Evolutionary conservation across 352 stramenopile genomes (phyloP), one percentile per base, ranked within the genome.

Genomic region (Phytopythium cucurbitacearum): DNA sequence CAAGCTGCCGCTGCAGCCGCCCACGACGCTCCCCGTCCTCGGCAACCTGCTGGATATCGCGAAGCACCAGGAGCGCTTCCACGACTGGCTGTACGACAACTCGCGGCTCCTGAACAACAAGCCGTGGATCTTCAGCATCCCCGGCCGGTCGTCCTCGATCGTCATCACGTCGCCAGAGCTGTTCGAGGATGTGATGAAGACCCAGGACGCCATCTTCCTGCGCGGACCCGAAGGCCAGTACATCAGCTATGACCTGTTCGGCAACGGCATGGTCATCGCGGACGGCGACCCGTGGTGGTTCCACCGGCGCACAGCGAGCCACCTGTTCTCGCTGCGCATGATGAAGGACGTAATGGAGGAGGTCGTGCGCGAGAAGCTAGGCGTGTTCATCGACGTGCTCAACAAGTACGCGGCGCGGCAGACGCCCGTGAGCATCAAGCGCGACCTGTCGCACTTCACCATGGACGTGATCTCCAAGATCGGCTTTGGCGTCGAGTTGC

Each of bases 11-110:
- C 21, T 28, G 3, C 47, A 57, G 54, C 65, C 54, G 8, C 47
- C 59, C 10, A 62, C 59, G 21, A 73, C 61, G 5, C 54, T 81
- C 34, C 67, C 64, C 0, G 52, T 85, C 53, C 52, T 83, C 10
- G 74, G 75, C 15, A 76, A 72, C 40, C 56, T 76, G n/a, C 21
- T 71, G 9, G 64, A 73, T 7, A 53, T 59, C 10, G 48, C 47
- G 8, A 46, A 53, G 37, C 59, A 79, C 28, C 47, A 52, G 36
- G 55, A 64, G 32, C 68, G 64, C 10, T 67, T 82, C 48, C 60
- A 85, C 60, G 74, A 85, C 56, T 85, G 73, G 70, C 47, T 81
- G 21, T 62, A 60, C 32, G 69, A 74, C 16, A 62, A 77, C 37
- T 66, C 69, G 36, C 48, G 40, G 7, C 54, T 54, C n/a, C 69